Percentiles rank a stretch among this genome's conserved stretches.
These are phyloP conservation scores for Leptodermis oblonga DNA, from an alignment of 257 asterid genomes.

Conservation along the genomic window DNA sequence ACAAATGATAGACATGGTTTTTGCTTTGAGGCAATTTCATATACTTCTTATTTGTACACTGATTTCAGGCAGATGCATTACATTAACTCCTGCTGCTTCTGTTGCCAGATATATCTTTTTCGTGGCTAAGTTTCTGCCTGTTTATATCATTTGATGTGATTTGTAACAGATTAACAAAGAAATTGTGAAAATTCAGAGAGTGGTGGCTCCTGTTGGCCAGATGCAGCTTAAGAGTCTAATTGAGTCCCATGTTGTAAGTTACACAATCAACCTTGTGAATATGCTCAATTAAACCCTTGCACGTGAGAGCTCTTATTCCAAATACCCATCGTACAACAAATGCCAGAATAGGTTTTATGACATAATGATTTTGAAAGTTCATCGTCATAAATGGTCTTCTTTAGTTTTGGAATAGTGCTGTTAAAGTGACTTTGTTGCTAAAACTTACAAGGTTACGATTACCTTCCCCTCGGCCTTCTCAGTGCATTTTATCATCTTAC, in stretches of 20 bases:
- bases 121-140: neutral
- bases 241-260: constrained; percentile 90
- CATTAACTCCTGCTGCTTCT: neutral
- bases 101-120: neutral
- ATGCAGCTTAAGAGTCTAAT: constrained; percentile 92
- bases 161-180: constrained; percentile 82
- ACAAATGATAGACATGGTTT: neutral
- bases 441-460: no score
- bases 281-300: neutral
- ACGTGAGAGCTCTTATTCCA: neutral
- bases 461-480: neutral
- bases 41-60: no score
- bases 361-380: neutral
- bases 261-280: neutral
- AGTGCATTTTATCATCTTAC: neutral
- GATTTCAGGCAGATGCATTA: neutral
- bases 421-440: no score
- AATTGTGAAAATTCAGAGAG: constrained; percentile 98
- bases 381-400: neutral
- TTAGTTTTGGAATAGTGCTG: neutral
- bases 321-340: neutral
- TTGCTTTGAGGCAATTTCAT: no score
- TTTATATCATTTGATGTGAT: neutral
- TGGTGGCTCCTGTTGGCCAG: constrained; percentile 91
- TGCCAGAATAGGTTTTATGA: neutral